Evolutionary conservation across 1,139 yeast genomes (phyloP).

Genomic region (Yamadazyma triangularis): DNA sequence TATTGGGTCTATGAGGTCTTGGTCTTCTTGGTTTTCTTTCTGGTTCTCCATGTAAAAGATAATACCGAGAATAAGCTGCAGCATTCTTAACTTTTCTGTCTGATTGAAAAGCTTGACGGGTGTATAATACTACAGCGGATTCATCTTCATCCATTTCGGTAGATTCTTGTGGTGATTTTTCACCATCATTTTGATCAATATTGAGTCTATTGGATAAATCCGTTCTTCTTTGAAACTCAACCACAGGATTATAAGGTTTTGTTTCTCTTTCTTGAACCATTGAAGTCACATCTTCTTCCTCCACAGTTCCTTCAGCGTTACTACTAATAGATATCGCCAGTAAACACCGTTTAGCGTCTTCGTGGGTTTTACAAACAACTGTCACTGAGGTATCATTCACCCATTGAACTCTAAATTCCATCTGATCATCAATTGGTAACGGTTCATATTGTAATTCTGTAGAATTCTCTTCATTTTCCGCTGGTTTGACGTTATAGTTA

Average conservation of each 20-base stretch:
- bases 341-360: constrained; percentile 40
- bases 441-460: constrained; percentile 18
- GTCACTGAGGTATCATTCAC: constrained; percentile 60
- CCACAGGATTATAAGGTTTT: constrained; percentile 34
- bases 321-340: constrained; percentile 21
- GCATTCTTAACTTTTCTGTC: constrained; percentile 62
- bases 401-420: constrained; percentile 58
- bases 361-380: constrained; percentile 46
- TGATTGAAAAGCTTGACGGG: constrained; percentile 49
- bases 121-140: constrained; percentile 33
- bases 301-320: constrained; percentile 12
- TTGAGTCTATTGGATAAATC: constrained; percentile 30
- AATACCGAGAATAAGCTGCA: constrained; percentile 58
- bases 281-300: constrained; percentile 13
- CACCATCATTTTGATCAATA: constrained; percentile 11
- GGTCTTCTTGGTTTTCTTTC: constrained; percentile 34
- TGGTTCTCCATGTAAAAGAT: constrained; percentile 73
- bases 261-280: constrained; percentile 32
- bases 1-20: constrained; percentile 4
- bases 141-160: constrained; percentile 40
- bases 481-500: constrained; percentile 26
- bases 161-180: background rate
- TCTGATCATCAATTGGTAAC: constrained; percentile 24
- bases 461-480: no score
- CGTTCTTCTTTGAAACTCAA: constrained; percentile 32